Evolutionary conservation across 345 rosid species (phyloP), one percentile per base, ranked within the genome.

Genomic region (Eucalyptus marginata): DNA sequence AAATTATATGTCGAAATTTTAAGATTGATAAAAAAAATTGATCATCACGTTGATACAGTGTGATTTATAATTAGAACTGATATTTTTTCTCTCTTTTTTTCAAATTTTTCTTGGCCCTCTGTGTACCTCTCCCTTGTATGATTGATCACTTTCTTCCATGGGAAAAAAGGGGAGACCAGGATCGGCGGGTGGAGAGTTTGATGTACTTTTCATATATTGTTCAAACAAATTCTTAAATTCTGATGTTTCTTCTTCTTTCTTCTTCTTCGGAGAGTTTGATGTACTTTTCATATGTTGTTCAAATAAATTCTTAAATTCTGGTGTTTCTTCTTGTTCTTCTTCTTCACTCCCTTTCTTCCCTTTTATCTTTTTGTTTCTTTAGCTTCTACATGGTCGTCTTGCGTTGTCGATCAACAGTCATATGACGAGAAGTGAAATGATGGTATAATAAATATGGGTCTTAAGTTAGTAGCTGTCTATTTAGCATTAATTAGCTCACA

Each of bases 81-180:
- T 0, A 33, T 71, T 8, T 10, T 68, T 9, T 2, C 2, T 33
- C 5, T 17, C 7, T 31, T 1, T 17, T 1, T 17, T 16, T 68
- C 11, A 2, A 18, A 4, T 8, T 33, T 68, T 36, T 33, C 44
- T 3, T 0, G 80, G 44, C 44, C 24, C 80, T 68, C 44, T 68
- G 7, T 17, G 0, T 9, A 8, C 13, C 24, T 33, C 43, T 68
- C 80, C 36, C 80, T 31, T 31, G 44, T 33, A 17, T 68, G 43
- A 68, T 2, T 9, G 80, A 68, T 68, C 80, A 8, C 36, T 16
- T 33, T 1, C 79, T 15, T 66, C 43, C 43, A 8, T 33, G 43
- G 43, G 8, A 18, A 52, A 68, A 71, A 71, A 36, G 27, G 81
- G 1, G 2, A 71, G 43, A 1, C 0, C 46, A 18, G 46, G 81